Percentiles rank a stretch among this genome's conserved stretches.
Conservation (phyloP, 768 basidiomycete genomes). For the Leccinum longicurvipes region DNA sequence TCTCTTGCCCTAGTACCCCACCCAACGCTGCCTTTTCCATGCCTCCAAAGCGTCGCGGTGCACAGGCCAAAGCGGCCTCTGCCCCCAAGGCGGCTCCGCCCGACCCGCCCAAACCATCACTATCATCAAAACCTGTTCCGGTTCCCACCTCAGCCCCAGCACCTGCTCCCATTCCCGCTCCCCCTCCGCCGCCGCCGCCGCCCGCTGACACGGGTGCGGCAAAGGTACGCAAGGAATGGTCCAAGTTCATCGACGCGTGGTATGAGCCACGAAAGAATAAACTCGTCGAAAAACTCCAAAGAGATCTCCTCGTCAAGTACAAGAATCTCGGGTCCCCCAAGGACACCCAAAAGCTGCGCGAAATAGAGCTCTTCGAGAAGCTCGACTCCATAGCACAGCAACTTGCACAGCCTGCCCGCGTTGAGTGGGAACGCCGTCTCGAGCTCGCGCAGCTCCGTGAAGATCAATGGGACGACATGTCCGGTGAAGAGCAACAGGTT, state of each 20-base stretch:
- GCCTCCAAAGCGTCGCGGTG: constrained; percentile 31
- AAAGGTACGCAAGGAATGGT: constrained; percentile 32
- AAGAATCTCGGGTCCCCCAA: constrained; percentile 23
- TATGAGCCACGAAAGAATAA: constrained; percentile 31
- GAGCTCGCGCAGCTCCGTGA: constrained; percentile 27
- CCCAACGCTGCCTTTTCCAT: constrained; percentile 4
- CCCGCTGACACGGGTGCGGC: constrained; percentile 19
- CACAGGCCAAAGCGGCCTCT: constrained; percentile 14
- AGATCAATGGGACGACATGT: constrained; percentile 32
- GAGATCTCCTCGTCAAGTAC: constrained; percentile 31
- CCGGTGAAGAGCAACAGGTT: constrained; percentile 29
- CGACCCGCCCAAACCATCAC: constrained; percentile 8
- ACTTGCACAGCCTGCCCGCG: constrained; percentile 30
- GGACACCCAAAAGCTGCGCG: constrained; percentile 28
- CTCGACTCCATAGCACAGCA: constrained; percentile 20
- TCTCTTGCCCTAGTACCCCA: neutral
- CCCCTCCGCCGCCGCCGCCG: constrained; percentile 15
- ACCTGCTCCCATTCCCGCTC: neutral
- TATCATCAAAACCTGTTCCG: constrained; percentile 12
- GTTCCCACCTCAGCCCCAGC: constrained; percentile 2
- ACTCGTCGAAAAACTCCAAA: constrained; percentile 29
- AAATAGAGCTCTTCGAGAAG: constrained; percentile 27
- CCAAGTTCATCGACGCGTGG: constrained; percentile 26
- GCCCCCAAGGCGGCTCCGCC: constrained; percentile 12
- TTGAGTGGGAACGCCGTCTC: constrained; percentile 35